Conservation (phyloP, 257 asterid genomes). For the Mitragyna speciosa region DNA sequence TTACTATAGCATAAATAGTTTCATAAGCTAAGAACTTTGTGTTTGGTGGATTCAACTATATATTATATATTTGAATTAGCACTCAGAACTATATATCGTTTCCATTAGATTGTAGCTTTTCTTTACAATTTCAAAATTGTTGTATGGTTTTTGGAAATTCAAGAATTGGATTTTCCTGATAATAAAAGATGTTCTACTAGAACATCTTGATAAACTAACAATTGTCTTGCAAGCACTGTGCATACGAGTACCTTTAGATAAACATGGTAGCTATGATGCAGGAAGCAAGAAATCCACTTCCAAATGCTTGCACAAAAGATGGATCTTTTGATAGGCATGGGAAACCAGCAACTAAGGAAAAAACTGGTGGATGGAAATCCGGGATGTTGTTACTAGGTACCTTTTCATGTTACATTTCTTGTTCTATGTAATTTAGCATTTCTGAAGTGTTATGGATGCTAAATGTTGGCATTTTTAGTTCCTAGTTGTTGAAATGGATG, state of each 20-base stretch:
- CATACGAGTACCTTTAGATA: too few relatives aligned
- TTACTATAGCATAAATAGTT: too few relatives aligned
- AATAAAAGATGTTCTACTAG: neutral
- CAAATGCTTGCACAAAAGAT: constrained; percentile 55
- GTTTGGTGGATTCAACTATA: neutral
- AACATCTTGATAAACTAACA: neutral
- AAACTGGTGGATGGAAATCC: constrained; percentile 84
- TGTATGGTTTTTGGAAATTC: neutral
- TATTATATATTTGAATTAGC: neutral
- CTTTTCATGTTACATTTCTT: neutral
- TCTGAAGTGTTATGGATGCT: neutral
- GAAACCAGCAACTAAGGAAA: constrained; percentile 54
- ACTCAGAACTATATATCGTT: neutral
- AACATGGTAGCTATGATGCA: constrained; percentile 28
- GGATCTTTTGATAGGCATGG: constrained; percentile 54
- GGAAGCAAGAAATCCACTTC: constrained; percentile 48
- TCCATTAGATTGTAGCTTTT: neutral
- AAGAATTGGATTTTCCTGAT: neutral
- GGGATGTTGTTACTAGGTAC: constrained; percentile 69
- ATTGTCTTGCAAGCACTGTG: too few relatives aligned
- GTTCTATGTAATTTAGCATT: neutral
- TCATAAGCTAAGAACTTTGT: neutral
- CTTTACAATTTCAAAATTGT: too few relatives aligned
- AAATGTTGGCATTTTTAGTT: neutral
- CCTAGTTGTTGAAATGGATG: neutral